Percentiles rank a stretch among this genome's conserved stretches.
Conservation (phyloP, 2,329 filamentous ascomycete species). For the Aspergillus fumigatus region DNA sequence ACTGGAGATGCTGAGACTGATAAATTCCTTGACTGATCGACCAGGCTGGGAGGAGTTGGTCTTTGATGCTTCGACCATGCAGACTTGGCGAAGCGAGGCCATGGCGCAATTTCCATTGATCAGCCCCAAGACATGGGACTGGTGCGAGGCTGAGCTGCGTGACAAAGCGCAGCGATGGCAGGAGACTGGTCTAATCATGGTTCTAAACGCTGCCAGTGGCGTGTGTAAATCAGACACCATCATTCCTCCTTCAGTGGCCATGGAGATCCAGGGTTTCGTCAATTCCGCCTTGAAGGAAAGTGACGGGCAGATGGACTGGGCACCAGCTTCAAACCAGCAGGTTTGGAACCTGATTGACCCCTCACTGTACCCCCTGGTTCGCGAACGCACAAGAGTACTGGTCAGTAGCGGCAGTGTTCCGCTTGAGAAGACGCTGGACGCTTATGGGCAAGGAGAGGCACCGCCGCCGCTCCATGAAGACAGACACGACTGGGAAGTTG, state of each 20-base stretch:
- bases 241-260: neutral
- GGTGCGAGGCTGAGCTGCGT: slow-evolving; percentile 10
- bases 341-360: neutral
- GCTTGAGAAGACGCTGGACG: neutral
- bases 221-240: slow-evolving; percentile 4
- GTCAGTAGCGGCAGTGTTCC: neutral
- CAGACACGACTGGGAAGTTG: neutral
- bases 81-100: slow-evolving; percentile 6
- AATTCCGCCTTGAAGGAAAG: neutral
- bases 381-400: neutral
- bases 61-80: neutral
- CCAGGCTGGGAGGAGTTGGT: slow-evolving; percentile 2
- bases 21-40: slow-evolving; percentile 8
- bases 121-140: slow-evolving; percentile 11
- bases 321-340: neutral
- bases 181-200: slow-evolving; percentile 1
- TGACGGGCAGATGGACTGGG: neutral
- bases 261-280: neutral
- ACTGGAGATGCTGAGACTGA: slow-evolving; percentile 5
- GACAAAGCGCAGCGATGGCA: slow-evolving; percentile 7
- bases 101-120: slow-evolving; percentile 4
- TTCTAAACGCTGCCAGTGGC: slow-evolving; percentile 10
- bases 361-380: neutral
- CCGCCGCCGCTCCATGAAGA: neutral
- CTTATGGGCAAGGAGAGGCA: neutral